Conservation (phyloP, 805 yeast genomes). For the Priceomyces carsonii region DNA sequence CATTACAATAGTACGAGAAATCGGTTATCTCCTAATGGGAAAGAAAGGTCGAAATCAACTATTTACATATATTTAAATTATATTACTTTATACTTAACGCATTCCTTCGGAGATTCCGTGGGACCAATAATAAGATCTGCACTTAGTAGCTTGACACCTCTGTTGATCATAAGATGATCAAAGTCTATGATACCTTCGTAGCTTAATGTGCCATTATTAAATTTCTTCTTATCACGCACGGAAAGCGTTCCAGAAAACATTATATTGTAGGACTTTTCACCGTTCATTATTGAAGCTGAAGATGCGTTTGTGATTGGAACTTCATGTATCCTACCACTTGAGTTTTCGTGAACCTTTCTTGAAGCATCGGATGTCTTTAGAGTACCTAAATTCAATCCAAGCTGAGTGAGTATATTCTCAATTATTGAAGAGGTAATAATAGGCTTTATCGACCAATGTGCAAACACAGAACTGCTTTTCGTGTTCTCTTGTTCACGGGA, state of each 20-base stretch:
- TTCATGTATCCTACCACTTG: conserved; percentile 29
- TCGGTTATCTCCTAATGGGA: neutral
- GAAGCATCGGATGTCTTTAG: conserved; percentile 21
- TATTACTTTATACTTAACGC: conserved; percentile 11
- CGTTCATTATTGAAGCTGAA: conserved; percentile 9
- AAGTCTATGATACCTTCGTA: conserved; percentile 32
- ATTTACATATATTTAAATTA: conserved; percentile 2
- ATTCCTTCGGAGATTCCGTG: conserved; percentile 7
- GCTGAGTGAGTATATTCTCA: conserved; percentile 19
- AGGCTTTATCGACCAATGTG: conserved; percentile 30
- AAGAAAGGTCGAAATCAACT: too few species aligned
- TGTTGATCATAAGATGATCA: conserved; percentile 29
- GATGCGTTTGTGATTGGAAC: conserved; percentile 12
- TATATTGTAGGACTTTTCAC: conserved; percentile 22
- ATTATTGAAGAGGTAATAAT: conserved; percentile 18
- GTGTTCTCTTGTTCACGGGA: conserved; percentile 6
- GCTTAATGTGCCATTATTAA: conserved; percentile 16
- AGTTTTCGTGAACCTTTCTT: conserved; percentile 24
- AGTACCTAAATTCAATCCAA: conserved; percentile 27
- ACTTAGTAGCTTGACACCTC: conserved; percentile 29
- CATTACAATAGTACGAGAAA: neutral
- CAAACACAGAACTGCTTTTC: neutral
- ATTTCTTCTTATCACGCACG: conserved; percentile 18
- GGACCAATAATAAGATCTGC: conserved; percentile 17
- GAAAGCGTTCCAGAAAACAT: conserved; percentile 24